phyloP scores from a whole-genome alignment of 2,329 filamentous ascomycete species.

The Cytospora mali region DNA sequence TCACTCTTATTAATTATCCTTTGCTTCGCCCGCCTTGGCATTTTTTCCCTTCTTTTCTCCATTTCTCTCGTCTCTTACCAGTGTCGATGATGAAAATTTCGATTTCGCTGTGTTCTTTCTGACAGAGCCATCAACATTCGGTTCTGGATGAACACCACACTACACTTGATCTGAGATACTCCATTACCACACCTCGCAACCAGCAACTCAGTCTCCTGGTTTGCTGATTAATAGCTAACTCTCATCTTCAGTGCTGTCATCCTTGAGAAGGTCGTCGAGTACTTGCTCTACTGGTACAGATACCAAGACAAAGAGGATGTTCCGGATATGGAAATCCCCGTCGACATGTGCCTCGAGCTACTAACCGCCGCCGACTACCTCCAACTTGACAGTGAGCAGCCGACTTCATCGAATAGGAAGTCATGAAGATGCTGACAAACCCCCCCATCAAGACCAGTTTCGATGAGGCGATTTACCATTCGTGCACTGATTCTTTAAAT shows the following conservation, averaged over 20 bases:
- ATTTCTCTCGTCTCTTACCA: conserved; percentile 6
- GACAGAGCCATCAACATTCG: conserved; percentile 47
- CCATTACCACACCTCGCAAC: not conserved
- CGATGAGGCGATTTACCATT: conserved; percentile 1
- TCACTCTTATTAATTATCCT: conserved; percentile 21
- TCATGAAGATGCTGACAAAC: conserved; percentile 14
- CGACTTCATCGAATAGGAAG: conserved; percentile 27
- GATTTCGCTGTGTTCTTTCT: conserved; percentile 47
- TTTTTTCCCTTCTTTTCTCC: conserved; percentile 11
- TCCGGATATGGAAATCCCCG: conserved; percentile 78
- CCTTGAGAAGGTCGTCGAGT: conserved; percentile 80
- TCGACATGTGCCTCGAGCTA: conserved; percentile 76
- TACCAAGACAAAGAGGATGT: conserved; percentile 71
- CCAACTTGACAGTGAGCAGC: conserved; percentile 60
- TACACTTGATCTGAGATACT: conserved; percentile 66
- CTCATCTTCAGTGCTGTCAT: conserved; percentile 61
- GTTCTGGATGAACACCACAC: conserved; percentile 55
- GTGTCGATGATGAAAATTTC: conserved; percentile 42
- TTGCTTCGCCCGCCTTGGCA: conserved; percentile 7
- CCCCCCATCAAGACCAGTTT: conserved; percentile 14
- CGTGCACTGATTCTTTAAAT: conserved; percentile 1
- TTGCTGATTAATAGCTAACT: conserved; percentile 29
- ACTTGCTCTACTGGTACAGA: conserved; percentile 81
- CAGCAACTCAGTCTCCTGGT: conserved; percentile 3
- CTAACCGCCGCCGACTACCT: conserved; percentile 78